Conservation (phyloP, 306 rosid species). For the Lotus japonicus region DNA sequence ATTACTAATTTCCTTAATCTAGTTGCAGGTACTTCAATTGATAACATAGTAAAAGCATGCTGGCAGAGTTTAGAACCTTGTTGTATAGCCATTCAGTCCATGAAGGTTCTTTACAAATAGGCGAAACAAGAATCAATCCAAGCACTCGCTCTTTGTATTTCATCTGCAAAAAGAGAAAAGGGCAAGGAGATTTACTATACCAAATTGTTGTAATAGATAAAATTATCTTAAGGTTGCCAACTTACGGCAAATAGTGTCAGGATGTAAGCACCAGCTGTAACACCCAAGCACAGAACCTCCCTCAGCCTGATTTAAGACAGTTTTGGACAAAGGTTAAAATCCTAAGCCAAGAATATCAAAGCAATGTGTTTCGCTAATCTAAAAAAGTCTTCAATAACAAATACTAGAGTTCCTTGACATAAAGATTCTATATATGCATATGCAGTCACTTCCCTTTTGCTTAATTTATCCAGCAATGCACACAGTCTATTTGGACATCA, state of each 20-base stretch:
- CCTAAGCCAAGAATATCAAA: constrained; percentile 5
- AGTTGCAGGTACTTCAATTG: constrained; percentile 6
- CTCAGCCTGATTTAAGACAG: constrained; percentile 50
- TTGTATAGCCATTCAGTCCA: constrained; percentile 92
- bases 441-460: neutral
- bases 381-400: neutral
- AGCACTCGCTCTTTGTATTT: constrained; percentile 69
- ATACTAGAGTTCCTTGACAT: neutral
- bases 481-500: neutral
- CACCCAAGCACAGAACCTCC: constrained; percentile 80
- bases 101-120: constrained; percentile 71
- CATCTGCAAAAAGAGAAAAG: constrained; percentile 45
- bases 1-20: neutral
- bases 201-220: neutral
- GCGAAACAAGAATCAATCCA: constrained; percentile 82
- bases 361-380: neutral
- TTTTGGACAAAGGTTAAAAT: constrained; percentile 7
- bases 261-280: constrained; percentile 84
- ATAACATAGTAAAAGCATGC: constrained; percentile 4
- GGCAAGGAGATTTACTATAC: neutral
- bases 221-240: constrained; percentile 1
- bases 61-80: constrained; percentile 44
- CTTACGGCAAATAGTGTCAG: constrained; percentile 82
- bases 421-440: too few species aligned
- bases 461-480: neutral